Conservation (phyloP, 345 rosid genomes). For the Capsella bursapastoris region DNA sequence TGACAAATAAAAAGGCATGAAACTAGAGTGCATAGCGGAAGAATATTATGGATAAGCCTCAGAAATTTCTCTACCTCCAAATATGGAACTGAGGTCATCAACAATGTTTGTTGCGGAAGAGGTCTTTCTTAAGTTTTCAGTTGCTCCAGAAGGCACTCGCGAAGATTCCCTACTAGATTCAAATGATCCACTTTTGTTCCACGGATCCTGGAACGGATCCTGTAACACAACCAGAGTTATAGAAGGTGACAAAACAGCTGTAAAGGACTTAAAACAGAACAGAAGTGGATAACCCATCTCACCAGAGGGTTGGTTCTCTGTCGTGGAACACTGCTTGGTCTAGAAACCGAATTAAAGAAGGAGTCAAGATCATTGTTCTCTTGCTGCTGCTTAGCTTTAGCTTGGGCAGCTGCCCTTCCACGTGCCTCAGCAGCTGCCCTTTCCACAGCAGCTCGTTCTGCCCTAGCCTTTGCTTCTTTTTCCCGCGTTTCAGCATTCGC, state of each 20-base stretch:
- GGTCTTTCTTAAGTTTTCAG: conserved; percentile 78
- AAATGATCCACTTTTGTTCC: conserved; percentile 72
- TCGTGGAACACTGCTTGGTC: conserved; percentile 89
- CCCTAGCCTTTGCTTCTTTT: conserved; percentile 60
- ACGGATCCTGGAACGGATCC: conserved; percentile 81
- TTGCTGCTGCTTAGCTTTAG: conserved; percentile 70
- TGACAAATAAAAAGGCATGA: conserved; percentile 18
- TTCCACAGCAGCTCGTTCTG: conserved; percentile 87
- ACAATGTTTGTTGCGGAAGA: conserved; percentile 76
- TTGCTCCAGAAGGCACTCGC: conserved; percentile 60
- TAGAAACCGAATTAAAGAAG: conserved; percentile 72
- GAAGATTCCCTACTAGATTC: conserved; percentile 61
- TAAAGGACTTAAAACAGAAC: conserved; percentile 23
- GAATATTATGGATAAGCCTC: conserved; percentile 13
- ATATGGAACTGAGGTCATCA: conserved; percentile 81
- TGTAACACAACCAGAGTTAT: conserved; percentile 45
- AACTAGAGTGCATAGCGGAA: neutral
- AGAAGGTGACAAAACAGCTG: conserved; percentile 11
- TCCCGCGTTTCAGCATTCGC: conserved; percentile 66
- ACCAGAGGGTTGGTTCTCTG: conserved; percentile 73
- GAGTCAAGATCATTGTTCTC: conserved; percentile 83
- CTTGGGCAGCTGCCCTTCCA: conserved; percentile 69
- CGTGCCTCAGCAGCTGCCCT: conserved; percentile 82
- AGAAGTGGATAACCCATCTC: conserved; percentile 46
- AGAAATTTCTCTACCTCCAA: conserved; percentile 66